phyloP scores from a whole-genome alignment of 2,329 filamentous ascomycete genomes.

The Calonectria hongkongensis region DNA sequence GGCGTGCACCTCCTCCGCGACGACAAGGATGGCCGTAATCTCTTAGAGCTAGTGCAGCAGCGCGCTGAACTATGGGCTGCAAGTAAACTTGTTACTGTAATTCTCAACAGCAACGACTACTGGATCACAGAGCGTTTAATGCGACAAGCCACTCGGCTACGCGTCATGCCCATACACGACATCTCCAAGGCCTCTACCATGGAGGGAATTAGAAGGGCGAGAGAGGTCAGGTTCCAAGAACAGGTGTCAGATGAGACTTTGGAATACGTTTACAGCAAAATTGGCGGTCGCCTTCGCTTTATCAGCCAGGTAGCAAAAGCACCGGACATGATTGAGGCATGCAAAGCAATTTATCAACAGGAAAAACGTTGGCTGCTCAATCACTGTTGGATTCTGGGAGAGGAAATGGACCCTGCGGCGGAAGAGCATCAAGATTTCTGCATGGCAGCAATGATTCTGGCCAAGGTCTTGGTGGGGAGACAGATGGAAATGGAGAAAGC shows the following conservation, averaged over 20 bases:
- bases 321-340: slow-evolving; percentile 69
- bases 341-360: slow-evolving; percentile 72
- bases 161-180: slow-evolving; percentile 72
- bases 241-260: slow-evolving; percentile 61
- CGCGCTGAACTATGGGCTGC: slow-evolving; percentile 84
- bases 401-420: slow-evolving; percentile 80
- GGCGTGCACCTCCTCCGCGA: slow-evolving; percentile 80
- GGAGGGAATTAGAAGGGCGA: slow-evolving; percentile 69
- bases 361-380: slow-evolving; percentile 82
- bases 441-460: slow-evolving; percentile 75
- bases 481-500: slow-evolving; percentile 59
- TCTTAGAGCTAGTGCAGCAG: slow-evolving; percentile 82
- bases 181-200: slow-evolving; percentile 69
- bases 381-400: slow-evolving; percentile 79
- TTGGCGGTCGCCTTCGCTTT: slow-evolving; percentile 73
- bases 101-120: slow-evolving; percentile 76
- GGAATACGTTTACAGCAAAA: slow-evolving; percentile 71
- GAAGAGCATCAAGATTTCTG: slow-evolving; percentile 78
- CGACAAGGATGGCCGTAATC: slow-evolving; percentile 79
- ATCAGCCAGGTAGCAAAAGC: slow-evolving; percentile 72
- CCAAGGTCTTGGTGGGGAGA: slow-evolving; percentile 72
- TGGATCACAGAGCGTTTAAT: slow-evolving; percentile 75
- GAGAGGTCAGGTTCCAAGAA: slow-evolving; percentile 66
- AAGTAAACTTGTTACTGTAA: slow-evolving; percentile 77
- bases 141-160: slow-evolving; percentile 73